phyloP scores from a whole-genome alignment of 495 filamentous ascomycete species.

The Pyronema omphalodes region DNA sequence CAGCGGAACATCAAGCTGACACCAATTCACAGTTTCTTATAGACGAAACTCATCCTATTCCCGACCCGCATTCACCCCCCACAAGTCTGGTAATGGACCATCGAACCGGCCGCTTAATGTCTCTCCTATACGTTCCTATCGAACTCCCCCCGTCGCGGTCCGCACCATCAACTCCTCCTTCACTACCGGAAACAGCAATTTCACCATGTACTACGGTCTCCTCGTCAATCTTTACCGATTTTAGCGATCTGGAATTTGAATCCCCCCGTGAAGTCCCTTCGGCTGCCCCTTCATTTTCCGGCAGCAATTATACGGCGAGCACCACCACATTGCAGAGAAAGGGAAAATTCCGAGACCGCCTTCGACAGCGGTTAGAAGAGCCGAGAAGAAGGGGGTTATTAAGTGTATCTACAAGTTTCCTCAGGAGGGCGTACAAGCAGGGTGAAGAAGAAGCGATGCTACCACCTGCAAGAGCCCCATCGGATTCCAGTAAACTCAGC shows the following conservation, averaged over 20 bases:
- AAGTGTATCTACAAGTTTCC: background rate
- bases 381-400: background rate
- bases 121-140: slow-evolving; percentile 16
- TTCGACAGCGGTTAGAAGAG: background rate
- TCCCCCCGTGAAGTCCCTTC: slow-evolving; percentile 11
- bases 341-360: background rate
- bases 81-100: slow-evolving; percentile 10
- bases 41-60: slow-evolving; percentile 11
- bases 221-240: slow-evolving; percentile 13
- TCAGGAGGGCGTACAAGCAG: background rate
- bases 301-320: background rate
- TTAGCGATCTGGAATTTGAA: slow-evolving; percentile 8
- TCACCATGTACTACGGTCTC: slow-evolving; percentile 11
- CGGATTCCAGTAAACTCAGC: background rate
- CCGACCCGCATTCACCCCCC: slow-evolving; percentile 16
- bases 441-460: background rate
- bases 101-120: slow-evolving; percentile 12
- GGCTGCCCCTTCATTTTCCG: background rate
- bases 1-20: background rate
- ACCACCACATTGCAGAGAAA: background rate
- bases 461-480: too few species aligned
- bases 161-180: slow-evolving; percentile 2
- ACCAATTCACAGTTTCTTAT: slow-evolving; percentile 12
- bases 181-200: slow-evolving; percentile 9
- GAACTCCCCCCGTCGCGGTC: slow-evolving; percentile 14